Conservation (phyloP, 163 green algal species). For the Chlorella variabilis region DNA sequence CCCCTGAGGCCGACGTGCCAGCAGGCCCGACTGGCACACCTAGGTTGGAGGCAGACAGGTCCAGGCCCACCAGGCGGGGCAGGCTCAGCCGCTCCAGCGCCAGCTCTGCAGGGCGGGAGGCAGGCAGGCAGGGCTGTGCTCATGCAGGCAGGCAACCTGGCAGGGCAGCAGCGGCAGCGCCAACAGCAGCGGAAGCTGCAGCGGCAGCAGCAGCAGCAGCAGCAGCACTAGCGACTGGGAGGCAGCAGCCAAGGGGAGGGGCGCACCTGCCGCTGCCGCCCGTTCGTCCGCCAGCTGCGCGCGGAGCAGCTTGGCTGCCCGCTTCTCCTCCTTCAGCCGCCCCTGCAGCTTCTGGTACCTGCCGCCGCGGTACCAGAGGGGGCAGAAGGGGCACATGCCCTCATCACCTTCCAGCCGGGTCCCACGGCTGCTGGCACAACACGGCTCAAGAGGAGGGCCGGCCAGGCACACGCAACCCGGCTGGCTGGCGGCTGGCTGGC, state of each 20-base stretch:
- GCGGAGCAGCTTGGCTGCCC: slow-evolving; percentile 41
- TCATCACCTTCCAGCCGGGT: too few relatives aligned
- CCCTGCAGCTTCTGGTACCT: slow-evolving; percentile 51
- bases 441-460: too few relatives aligned
- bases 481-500: too few relatives aligned
- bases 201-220: too few relatives aligned
- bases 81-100: slow-evolving; percentile 29
- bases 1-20: too few relatives aligned
- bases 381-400: not conserved
- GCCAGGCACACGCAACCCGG: too few relatives aligned
- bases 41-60: slow-evolving; percentile 49
- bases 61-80: slow-evolving; percentile 45
- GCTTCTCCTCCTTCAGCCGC: slow-evolving; percentile 48
- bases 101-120: not conserved
- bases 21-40: not conserved
- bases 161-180: too few relatives aligned
- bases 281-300: slow-evolving; percentile 30
- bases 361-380: not conserved
- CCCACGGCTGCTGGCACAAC: too few relatives aligned
- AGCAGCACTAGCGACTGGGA: not conserved
- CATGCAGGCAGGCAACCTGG: not conserved
- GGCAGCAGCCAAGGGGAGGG: not conserved
- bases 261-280: not conserved
- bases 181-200: not conserved
- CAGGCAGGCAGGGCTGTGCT: not conserved